Percentiles rank a stretch among this genome's conserved stretches.
phyloP scores from a whole-genome alignment of 305 asterid genomes.

The Fraxinus sp. region DNA sequence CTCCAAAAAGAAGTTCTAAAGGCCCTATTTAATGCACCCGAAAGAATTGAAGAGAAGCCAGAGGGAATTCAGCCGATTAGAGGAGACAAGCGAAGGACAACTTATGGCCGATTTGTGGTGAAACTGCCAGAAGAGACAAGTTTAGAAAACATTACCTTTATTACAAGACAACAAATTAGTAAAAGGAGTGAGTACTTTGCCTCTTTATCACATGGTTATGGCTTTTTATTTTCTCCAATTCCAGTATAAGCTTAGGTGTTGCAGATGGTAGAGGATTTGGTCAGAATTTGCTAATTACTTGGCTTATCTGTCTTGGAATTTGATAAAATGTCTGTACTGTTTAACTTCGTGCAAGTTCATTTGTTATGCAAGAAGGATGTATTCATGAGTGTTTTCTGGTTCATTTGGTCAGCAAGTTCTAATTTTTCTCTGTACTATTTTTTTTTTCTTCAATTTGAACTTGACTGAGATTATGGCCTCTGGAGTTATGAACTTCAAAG shows the following conservation, averaged over 20 bases:
- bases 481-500: background rate
- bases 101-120: conserved; percentile 39
- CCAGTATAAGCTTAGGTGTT: background rate
- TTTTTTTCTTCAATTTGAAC: background rate
- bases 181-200: conserved; percentile 41
- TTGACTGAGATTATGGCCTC: background rate
- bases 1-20: conserved; percentile 49
- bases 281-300: background rate
- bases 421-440: background rate
- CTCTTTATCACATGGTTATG: background rate
- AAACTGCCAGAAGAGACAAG: conserved; percentile 48
- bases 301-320: background rate
- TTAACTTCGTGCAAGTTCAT: conserved; percentile 2
- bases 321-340: background rate
- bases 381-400: background rate
- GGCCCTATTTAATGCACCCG: conserved; percentile 47
- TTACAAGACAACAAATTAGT: conserved; percentile 40
- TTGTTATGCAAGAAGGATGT: conserved; percentile 9
- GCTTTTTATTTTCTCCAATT: background rate
- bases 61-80: conserved; percentile 22
- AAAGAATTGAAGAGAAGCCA: conserved; percentile 35
- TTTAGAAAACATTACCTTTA: conserved; percentile 48
- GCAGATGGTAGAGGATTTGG: background rate
- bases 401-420: conserved; percentile 3
- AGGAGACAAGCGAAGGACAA: conserved; percentile 29